A percentile compares a stretch with the other conserved stretches of the same genome.
Evolutionary conservation across 78 protist genomes (phyloP).

Genomic region (Monosiga brevicollis): DNA sequence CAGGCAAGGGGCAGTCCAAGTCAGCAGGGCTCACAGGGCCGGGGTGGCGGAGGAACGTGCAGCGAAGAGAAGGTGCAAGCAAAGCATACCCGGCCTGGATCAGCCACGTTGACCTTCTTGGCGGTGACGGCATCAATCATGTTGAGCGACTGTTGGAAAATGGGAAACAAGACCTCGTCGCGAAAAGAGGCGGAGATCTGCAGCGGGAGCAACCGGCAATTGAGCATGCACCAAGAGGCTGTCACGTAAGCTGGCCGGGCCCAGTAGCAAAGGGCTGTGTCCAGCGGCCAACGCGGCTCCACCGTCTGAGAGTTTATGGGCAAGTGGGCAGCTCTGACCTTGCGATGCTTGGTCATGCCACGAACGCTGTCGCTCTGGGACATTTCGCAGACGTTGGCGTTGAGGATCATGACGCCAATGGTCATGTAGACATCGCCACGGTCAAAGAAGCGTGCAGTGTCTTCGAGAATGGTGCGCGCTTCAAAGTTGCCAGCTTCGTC

Average conservation of each 20-base stretch:
- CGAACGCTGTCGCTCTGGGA: neutral
- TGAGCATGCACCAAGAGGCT: too few relatives aligned
- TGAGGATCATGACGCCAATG: neutral
- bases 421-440: neutral
- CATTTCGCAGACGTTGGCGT: neutral
- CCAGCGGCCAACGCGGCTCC: too few relatives aligned
- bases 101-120: neutral
- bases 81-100: neutral
- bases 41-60: neutral
- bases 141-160: neutral
- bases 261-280: too few relatives aligned
- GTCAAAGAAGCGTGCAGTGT: neutral
- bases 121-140: neutral
- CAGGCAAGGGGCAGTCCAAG: neutral
- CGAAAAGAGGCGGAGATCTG: neutral
- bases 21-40: neutral
- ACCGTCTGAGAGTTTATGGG: too few relatives aligned
- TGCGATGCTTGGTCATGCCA: neutral
- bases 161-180: neutral
- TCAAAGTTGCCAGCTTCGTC: neutral
- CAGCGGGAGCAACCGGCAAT: too few relatives aligned
- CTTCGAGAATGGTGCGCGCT: neutral
- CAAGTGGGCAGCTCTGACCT: too few relatives aligned
- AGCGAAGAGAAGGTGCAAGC: neutral
- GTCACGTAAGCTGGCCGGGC: too few relatives aligned